phyloP scores from a whole-genome alignment of 768 basidiomycete genomes.

The Naganishia randhawae region DNA sequence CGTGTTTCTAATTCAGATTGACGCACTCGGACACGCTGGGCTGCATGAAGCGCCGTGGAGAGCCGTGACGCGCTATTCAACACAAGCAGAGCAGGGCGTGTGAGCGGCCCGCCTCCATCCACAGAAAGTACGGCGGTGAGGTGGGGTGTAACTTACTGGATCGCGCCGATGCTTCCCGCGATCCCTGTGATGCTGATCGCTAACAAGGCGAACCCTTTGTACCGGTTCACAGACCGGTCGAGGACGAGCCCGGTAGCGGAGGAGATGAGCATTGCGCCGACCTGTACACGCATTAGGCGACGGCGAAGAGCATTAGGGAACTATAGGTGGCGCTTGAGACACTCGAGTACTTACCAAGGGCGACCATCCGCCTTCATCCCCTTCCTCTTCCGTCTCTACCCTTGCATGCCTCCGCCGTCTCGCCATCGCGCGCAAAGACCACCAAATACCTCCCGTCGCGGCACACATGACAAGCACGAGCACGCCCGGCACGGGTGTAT shows the following conservation, averaged over 20 bases:
- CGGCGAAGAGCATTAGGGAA: not conserved
- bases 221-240: conserved; percentile 79
- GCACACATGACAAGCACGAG: conserved; percentile 53
- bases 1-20: not conserved
- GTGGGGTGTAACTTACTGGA: conserved; percentile 52
- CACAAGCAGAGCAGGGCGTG: no score
- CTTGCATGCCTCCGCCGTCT: not conserved
- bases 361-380: conserved; percentile 75
- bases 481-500: conserved; percentile 63
- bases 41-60: conserved; percentile 73
- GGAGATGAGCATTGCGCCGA: conserved; percentile 56
- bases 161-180: conserved; percentile 83
- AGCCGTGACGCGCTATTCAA: conserved; percentile 68
- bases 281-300: no score
- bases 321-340: not conserved
- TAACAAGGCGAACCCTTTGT: conserved; percentile 80
- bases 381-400: conserved; percentile 1
- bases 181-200: conserved; percentile 86
- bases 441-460: conserved; percentile 10
- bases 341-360: conserved; percentile 59
- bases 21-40: not conserved
- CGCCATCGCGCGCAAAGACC: not conserved
- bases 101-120: not conserved
- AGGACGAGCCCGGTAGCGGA: conserved; percentile 86
- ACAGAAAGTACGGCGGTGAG: not conserved